These are phyloP conservation scores for Camptophora hylomeconis DNA, from an alignment of 2,329 filamentous ascomycete genomes.

Conservation along the genomic window DNA sequence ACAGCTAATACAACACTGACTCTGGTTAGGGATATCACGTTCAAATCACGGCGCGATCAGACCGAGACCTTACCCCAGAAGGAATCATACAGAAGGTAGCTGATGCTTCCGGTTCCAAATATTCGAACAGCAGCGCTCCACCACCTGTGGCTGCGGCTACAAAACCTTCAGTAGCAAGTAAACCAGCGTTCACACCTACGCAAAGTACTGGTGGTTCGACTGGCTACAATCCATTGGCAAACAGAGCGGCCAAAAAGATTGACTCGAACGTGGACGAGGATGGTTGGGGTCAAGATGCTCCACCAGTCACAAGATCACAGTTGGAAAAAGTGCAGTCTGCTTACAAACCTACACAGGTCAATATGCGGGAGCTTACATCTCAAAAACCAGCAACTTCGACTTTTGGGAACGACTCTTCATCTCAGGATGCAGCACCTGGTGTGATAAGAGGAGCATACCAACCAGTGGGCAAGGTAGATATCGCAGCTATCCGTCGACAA, in stretches of 20 bases:
- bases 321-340: constrained; percentile 85
- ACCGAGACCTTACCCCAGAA: constrained; percentile 76
- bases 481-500: constrained; percentile 71
- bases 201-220: constrained; percentile 38
- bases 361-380: constrained; percentile 72
- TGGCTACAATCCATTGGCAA: constrained; percentile 46
- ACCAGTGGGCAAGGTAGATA: constrained; percentile 94
- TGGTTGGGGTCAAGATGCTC: constrained; percentile 90
- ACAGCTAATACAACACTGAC: constrained; percentile 7
- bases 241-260: constrained; percentile 31
- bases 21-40: constrained; percentile 69
- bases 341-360: constrained; percentile 91
- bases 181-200: constrained; percentile 84
- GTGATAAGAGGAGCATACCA: constrained; percentile 81
- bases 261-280: constrained; percentile 54
- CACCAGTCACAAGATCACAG: constrained; percentile 73
- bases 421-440: constrained; percentile 40
- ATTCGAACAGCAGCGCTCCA: constrained; percentile 56
- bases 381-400: constrained; percentile 54
- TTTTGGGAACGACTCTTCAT: constrained; percentile 36
- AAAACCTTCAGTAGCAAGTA: constrained; percentile 55
- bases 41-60: constrained; percentile 88
- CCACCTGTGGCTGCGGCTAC: constrained; percentile 41
- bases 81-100: constrained; percentile 84
- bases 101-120: constrained; percentile 90